Evolutionary conservation across 257 asterid species (phyloP).

Genomic region (Primulina huaijiensis): DNA sequence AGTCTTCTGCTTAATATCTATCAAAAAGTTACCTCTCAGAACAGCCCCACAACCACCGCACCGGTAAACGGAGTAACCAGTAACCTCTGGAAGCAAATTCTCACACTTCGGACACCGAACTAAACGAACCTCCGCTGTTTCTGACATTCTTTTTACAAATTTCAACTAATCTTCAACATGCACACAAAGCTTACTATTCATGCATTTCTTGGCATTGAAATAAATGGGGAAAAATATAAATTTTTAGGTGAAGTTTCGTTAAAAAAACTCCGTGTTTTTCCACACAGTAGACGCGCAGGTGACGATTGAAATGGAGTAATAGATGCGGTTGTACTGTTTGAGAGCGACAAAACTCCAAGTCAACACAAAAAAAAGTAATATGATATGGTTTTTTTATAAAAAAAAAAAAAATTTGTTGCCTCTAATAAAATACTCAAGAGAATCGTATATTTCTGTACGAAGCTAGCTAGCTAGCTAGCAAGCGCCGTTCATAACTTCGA

Average conservation of each 20-base stretch:
- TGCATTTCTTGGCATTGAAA: conserved; percentile 17
- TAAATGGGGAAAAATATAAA: background rate
- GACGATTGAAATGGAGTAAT: background rate
- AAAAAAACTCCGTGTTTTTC: background rate
- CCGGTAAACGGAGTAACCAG: conserved; percentile 65
- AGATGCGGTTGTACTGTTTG: background rate
- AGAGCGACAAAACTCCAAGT: no score
- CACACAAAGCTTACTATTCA: conserved; percentile 25
- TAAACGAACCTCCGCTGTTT: conserved; percentile 63
- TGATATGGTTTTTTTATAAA: no score
- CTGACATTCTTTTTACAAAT: conserved; percentile 46
- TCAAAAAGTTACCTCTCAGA: conserved; percentile 51
- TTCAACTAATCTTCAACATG: conserved; percentile 26
- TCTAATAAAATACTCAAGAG: no score
- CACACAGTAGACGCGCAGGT: background rate
- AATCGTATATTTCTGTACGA: no score
- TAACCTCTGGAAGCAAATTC: conserved; percentile 70
- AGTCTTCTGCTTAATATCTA: conserved; percentile 13
- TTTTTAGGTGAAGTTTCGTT: background rate
- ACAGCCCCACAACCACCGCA: conserved; percentile 91
- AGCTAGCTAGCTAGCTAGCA: no score
- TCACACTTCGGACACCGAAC: conserved; percentile 86
- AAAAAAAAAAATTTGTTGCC: no score
- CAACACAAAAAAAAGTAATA: no score
- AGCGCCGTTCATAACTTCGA: no score